Evolutionary conservation across 164 flowering plant species (phyloP), one percentile per base, ranked within the genome.

Genomic region (Santalum album): DNA sequence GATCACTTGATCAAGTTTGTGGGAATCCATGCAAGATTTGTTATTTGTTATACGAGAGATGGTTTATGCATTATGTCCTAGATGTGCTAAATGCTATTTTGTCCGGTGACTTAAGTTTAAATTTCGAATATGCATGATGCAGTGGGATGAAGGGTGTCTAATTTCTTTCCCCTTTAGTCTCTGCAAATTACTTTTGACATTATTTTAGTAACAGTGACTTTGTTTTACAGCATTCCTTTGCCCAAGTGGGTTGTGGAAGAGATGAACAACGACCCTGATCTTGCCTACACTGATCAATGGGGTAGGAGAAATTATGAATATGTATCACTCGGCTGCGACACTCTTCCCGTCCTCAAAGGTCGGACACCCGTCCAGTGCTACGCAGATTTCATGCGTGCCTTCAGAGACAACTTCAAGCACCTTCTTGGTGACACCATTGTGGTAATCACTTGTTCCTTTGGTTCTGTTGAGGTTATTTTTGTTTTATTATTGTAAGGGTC

Each of bases 201-300:
- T 9, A 29, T 29, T 29, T 29, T 29, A 3, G 6, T 29, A 29
- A 29, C 4, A 3, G 6, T 9, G 4, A 4, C 4, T 38, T 38
- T 16, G 14, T 38, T 38, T 38, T 57, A 49, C 81, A 92, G 98
- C 39, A 92, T 92, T 39, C 96, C 94, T 43, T 69, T 92, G 27
- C 98, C 98, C 0, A 81, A 73, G 54, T 92, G 98, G 98, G 98
- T 59, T 24, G 71, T 71, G 52, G 96, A 88, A 47, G 98, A 86
- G 68, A 73, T 88, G 0, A 68, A 81, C 21, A 79, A 69, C 34
- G 89, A 92, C 59, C 87, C 72, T 1, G 95, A 88, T 42, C 82
- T 91, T 15, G 96, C 85, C 0, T 91, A 88, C 65, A 86, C 95
- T 0, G 98, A 91, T 66, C 92, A 83, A 47, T 91, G 92, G 95